These are phyloP conservation scores for Fusarium nodosum DNA, from an alignment of 2,329 filamentous ascomycete genomes.

Conservation along the genomic window DNA sequence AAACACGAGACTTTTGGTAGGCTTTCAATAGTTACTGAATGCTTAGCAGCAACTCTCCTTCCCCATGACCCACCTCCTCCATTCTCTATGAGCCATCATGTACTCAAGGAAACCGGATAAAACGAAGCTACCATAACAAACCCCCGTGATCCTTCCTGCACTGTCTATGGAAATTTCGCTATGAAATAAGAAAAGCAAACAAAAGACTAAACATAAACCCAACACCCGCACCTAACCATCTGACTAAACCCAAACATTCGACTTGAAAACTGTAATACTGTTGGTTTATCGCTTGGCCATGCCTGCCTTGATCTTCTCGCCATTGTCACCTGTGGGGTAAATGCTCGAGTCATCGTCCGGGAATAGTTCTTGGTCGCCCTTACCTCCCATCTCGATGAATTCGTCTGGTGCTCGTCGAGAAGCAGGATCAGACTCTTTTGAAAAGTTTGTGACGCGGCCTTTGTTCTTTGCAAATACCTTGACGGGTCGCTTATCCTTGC, in stretches of 20 bases:
- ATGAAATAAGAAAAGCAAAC: slow-evolving; percentile 16
- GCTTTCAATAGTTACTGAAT: slow-evolving; percentile 30
- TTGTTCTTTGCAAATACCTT: slow-evolving; percentile 83
- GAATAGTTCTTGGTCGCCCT: slow-evolving; percentile 85
- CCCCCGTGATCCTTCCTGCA: slow-evolving; percentile 16
- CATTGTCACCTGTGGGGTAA: slow-evolving; percentile 58
- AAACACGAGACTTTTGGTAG: slow-evolving; percentile 36
- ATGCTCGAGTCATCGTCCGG: slow-evolving; percentile 70
- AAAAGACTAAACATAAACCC: slow-evolving; percentile 4
- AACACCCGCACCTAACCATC: slow-evolving; percentile 25
- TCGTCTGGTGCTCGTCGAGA: slow-evolving; percentile 77
- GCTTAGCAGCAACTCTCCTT: slow-evolving; percentile 12
- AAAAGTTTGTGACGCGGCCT: slow-evolving; percentile 54
- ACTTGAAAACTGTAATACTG: slow-evolving; percentile 1
- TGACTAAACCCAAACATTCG: slow-evolving; percentile 4
- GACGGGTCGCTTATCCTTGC: slow-evolving; percentile 70
- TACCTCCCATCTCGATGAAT: slow-evolving; percentile 87
- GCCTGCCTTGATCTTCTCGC: slow-evolving; percentile 49
- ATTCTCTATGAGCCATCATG: slow-evolving; percentile 6
- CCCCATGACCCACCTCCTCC: slow-evolving; percentile 5
- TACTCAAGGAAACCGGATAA: slow-evolving; percentile 10
- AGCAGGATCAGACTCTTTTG: slow-evolving; percentile 75
- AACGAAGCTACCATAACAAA: slow-evolving; percentile 12
- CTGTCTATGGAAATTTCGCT: slow-evolving; percentile 30
- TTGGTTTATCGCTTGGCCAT: slow-evolving; percentile 44